Evolutionary conservation across 345 rosid species (phyloP).

Genomic region (Populus davidiana): DNA sequence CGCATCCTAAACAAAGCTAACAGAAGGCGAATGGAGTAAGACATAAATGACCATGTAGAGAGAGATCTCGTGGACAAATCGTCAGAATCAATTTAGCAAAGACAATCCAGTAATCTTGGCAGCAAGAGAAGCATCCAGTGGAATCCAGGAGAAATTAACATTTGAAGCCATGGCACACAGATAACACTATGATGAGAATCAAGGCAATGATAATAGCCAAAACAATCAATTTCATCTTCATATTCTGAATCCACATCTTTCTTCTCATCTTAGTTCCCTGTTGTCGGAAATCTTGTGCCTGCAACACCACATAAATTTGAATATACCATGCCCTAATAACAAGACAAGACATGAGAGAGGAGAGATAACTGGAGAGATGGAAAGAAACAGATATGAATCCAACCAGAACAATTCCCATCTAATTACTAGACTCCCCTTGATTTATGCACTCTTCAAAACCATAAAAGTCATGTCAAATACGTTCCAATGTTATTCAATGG

Average conservation of each 20-base stretch:
- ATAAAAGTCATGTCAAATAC: background rate
- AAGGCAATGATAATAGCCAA: conserved; percentile 56
- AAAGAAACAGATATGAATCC: background rate
- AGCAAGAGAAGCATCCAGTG: conserved; percentile 8
- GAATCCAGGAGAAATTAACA: conserved; percentile 37
- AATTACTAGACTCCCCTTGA: background rate
- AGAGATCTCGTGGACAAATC: conserved; percentile 11
- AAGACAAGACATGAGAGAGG: background rate
- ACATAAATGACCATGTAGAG: background rate
- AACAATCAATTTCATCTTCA: conserved; percentile 90
- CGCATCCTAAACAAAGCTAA: conserved; percentile 13
- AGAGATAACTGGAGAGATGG: background rate
- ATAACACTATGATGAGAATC: conserved; percentile 61
- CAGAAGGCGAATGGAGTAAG: conserved; percentile 5
- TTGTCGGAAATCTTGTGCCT: conserved; percentile 94
- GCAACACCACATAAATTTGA: conserved; percentile 2
- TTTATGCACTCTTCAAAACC: background rate
- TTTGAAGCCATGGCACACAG: conserved; percentile 78
- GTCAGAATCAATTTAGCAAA: conserved; percentile 16
- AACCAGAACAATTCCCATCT: background rate
- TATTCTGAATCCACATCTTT: conserved; percentile 88
- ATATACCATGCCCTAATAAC: background rate
- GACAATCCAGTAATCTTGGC: conserved; percentile 21
- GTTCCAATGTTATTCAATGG: background rate
- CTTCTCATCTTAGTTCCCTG: conserved; percentile 88